These are phyloP conservation scores for Dryadomyces quercus-mongolicae DNA, from an alignment of 2,329 filamentous ascomycete genomes.

Conservation along the genomic window DNA sequence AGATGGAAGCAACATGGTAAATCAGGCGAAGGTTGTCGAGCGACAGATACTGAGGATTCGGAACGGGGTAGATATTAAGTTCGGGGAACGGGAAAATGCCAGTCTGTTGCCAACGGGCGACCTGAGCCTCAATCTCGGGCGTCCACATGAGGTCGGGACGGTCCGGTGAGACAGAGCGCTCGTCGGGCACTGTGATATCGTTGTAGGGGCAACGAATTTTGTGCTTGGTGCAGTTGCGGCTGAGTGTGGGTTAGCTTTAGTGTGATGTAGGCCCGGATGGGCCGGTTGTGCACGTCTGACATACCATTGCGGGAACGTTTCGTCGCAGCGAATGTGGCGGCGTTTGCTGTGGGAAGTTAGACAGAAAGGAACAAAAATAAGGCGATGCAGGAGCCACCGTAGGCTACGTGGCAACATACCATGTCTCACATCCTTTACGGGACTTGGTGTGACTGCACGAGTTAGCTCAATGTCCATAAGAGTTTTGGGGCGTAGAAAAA, in stretches of 20 bases:
- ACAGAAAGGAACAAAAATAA: slow-evolving; percentile 2
- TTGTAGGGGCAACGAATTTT: slow-evolving; percentile 98
- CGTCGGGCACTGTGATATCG: slow-evolving; percentile 62
- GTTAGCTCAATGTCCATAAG: not conserved
- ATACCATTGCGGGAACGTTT: slow-evolving; percentile 95
- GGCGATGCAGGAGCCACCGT: not conserved
- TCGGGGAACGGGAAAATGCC: slow-evolving; percentile 78
- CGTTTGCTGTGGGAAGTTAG: slow-evolving; percentile 52
- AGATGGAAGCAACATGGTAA: slow-evolving; percentile 79
- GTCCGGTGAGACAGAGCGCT: slow-evolving; percentile 46
- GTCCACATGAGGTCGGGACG: slow-evolving; percentile 72
- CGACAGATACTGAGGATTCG: slow-evolving; percentile 60
- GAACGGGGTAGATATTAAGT: slow-evolving; percentile 63
- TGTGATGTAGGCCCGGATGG: not conserved
- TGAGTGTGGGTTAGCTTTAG: slow-evolving; percentile 22
- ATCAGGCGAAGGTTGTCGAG: slow-evolving; percentile 76
- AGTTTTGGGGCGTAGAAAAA: not conserved
- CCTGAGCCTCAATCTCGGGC: slow-evolving; percentile 67
- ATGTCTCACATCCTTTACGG: slow-evolving; percentile 94
- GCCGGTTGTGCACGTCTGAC: slow-evolving; percentile 15
- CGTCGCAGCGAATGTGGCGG: slow-evolving; percentile 94
- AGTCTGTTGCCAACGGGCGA: slow-evolving; percentile 73
- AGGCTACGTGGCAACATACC: slow-evolving; percentile 29
- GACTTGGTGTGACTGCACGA: slow-evolving; percentile 84
- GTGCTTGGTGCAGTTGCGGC: slow-evolving; percentile 97